Evolutionary conservation across 768 basidiomycete genomes (phyloP).

Genomic region (Mycena venus): DNA sequence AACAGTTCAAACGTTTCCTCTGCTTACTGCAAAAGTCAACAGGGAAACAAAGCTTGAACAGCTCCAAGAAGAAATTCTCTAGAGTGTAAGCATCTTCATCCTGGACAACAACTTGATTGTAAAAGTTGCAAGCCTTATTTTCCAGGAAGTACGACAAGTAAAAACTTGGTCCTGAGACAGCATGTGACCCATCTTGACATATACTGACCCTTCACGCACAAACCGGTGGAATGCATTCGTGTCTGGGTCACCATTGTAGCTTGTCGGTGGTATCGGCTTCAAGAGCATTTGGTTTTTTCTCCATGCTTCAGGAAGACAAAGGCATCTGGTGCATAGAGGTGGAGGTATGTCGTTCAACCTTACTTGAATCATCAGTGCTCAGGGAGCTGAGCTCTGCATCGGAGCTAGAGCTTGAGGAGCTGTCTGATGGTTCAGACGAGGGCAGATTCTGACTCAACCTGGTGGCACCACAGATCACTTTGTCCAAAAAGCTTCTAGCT

Average conservation of each 20-base stretch:
- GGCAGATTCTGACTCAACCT: too few species aligned
- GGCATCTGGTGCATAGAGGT: neutral
- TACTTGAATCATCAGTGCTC: neutral
- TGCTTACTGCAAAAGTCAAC: conserved; percentile 32
- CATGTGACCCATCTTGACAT: too few species aligned
- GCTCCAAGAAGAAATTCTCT: conserved; percentile 40
- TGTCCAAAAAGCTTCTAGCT: too few species aligned
- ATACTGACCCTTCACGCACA: too few species aligned
- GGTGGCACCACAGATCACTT: too few species aligned
- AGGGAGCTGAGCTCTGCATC: neutral
- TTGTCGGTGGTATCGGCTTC: conserved; percentile 40
- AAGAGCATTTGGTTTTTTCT: too few species aligned
- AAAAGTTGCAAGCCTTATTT: conserved; percentile 51
- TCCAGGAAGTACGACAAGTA: too few species aligned
- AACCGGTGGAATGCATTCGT: too few species aligned
- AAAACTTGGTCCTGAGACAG: too few species aligned
- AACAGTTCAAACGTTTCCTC: neutral
- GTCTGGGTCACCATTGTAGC: too few species aligned
- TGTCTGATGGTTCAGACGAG: too few species aligned
- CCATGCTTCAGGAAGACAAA: neutral
- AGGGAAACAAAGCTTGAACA: conserved; percentile 49
- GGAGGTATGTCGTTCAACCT: neutral
- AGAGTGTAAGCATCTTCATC: conserved; percentile 30
- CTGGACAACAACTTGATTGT: conserved; percentile 44
- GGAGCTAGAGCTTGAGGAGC: neutral